These are phyloP conservation scores for Leccinum pseudoinsigne DNA, from an alignment of 1,284 basidiomycete species.

Conservation along the genomic window DNA sequence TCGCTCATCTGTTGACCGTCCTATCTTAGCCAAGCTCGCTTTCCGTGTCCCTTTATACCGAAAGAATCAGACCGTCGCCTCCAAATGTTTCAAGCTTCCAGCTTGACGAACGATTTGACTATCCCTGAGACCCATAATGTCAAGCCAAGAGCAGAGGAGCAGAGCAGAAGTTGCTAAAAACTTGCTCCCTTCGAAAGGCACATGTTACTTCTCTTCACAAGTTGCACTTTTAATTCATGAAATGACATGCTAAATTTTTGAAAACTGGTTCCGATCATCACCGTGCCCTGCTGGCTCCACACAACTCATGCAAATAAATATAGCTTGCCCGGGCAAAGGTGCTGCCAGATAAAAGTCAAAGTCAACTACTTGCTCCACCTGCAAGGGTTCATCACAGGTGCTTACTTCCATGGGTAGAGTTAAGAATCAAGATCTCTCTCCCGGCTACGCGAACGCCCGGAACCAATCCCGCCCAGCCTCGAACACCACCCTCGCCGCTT, in stretches of 20 bases:
- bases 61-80: neutral
- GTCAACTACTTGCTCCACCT: neutral
- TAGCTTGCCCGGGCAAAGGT: no score
- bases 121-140: no score
- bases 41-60: neutral
- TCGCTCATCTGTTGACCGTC: no score
- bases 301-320: no score
- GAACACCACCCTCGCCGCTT: constrained; percentile 51
- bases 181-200: no score
- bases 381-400: neutral
- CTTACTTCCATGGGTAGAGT: neutral
- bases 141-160: no score
- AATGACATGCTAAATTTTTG: neutral
- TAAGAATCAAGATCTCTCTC: constrained; percentile 21
- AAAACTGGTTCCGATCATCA: neutral
- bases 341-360: no score
- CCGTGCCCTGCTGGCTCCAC: no score
- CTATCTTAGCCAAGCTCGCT: neutral
- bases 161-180: no score
- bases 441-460: constrained; percentile 8
- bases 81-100: neutral
- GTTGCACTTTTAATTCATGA: no score
- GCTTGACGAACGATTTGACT: neutral
- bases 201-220: no score
- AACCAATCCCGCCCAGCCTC: constrained; percentile 58